Conservation (phyloP, 768 basidiomycete genomes). For the Leccinum longicurvipes region DNA sequence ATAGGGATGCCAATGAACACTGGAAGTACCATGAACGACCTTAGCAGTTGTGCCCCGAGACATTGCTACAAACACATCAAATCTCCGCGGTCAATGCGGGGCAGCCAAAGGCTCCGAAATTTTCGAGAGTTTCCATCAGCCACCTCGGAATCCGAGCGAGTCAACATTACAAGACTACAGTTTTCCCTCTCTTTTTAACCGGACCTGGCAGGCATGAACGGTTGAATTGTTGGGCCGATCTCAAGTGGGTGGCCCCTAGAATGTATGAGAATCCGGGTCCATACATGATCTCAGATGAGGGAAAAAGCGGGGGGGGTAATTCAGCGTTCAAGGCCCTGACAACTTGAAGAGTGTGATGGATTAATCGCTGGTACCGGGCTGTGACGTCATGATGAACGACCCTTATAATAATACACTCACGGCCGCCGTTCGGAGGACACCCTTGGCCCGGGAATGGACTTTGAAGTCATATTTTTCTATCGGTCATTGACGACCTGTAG, state of each 20-base stretch:
- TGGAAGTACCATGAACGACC: too few species aligned
- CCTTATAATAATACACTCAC: not conserved
- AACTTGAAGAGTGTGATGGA: not conserved
- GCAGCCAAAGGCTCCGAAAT: too few species aligned
- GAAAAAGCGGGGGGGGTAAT: not conserved
- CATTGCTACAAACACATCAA: too few species aligned
- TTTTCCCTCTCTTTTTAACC: not conserved
- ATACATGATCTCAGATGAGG: slow-evolving; percentile 3
- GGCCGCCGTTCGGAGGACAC: too few species aligned
- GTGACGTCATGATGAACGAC: too few species aligned
- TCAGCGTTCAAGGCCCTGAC: not conserved
- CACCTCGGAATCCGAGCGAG: not conserved
- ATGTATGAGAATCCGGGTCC: not conserved
- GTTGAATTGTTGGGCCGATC: not conserved
- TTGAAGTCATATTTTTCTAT: not conserved
- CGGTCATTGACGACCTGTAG: not conserved
- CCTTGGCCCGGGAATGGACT: too few species aligned
- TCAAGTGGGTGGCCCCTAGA: not conserved
- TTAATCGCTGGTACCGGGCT: too few species aligned
- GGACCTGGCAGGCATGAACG: not conserved
- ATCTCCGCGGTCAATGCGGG: too few species aligned
- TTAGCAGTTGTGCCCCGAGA: too few species aligned
- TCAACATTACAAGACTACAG: not conserved
- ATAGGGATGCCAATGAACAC: too few species aligned
- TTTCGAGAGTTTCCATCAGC: too few species aligned